These are phyloP conservation scores for Plenodomus biglobosus DNA, from an alignment of 2,329 filamentous ascomycete species.

Conservation along the genomic window DNA sequence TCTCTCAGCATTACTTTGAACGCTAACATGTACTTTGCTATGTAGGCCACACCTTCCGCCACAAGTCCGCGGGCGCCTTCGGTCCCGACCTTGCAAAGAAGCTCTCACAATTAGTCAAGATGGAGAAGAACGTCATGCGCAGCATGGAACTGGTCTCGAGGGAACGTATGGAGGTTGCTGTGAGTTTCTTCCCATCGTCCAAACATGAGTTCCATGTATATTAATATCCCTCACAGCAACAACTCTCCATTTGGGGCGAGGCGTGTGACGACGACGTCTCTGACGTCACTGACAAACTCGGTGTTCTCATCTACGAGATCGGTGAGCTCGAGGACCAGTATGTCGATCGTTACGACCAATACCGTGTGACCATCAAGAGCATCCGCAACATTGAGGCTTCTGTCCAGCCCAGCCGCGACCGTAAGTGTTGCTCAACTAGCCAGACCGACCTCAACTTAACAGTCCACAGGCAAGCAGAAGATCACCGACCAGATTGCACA, in stretches of 20 bases:
- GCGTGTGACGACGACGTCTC: slow-evolving; percentile 95
- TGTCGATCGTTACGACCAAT: slow-evolving; percentile 98
- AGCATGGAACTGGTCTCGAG: slow-evolving; percentile 92
- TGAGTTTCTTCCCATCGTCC: slow-evolving; percentile 56
- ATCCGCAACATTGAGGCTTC: slow-evolving; percentile 99
- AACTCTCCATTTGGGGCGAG: slow-evolving; percentile 98
- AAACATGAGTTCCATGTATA: too few species aligned
- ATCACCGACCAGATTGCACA: slow-evolving; percentile 98
- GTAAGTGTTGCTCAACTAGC: slow-evolving; percentile 56
- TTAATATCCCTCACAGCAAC: slow-evolving; percentile 69
- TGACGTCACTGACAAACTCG: slow-evolving; percentile 97
- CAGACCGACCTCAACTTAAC: background rate
- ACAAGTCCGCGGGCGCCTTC: slow-evolving; percentile 74
- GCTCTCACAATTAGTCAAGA: slow-evolving; percentile 96
- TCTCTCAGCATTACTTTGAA: background rate
- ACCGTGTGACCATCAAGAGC: slow-evolving; percentile 98
- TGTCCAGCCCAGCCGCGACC: slow-evolving; percentile 95
- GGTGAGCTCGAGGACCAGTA: slow-evolving; percentile 98
- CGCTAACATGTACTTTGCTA: background rate
- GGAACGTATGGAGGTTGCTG: slow-evolving; percentile 97
- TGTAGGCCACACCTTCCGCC: slow-evolving; percentile 69
- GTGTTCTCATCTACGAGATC: slow-evolving; percentile 96
- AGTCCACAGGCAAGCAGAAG: slow-evolving; percentile 82
- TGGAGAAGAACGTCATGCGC: slow-evolving; percentile 99
- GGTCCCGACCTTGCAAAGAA: slow-evolving; percentile 93